Evolutionary conservation across 2,329 filamentous ascomycete genomes (phyloP), one percentile per base, ranked within the genome.

Genomic region (Beauveria scarabaeidicola): DNA sequence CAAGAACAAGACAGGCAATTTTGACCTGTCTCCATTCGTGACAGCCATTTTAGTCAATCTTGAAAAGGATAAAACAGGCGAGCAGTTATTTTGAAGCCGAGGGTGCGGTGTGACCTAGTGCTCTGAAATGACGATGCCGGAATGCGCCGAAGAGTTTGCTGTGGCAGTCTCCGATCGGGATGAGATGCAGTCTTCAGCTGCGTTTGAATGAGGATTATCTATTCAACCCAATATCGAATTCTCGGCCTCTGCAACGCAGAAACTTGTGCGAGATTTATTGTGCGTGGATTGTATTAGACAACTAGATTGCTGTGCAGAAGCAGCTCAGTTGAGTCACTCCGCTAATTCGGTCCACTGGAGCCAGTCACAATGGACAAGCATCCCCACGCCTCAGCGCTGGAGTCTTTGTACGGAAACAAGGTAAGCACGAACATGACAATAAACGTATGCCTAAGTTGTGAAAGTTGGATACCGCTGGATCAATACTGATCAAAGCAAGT

Each of bases 1-100:
- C 75, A 78, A 77, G 69, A 78, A 78, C 38, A 78, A 64, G 10
- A 78, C 75, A 56, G 74, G 73, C 62, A 74, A 77, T 51, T 63
- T 62, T 58, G 68, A 43, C 41, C 59, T 63, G 46, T 68, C 68
- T 57, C 73, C 73, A 53, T 74, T 76, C 25, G 69, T 68, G 59
- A 67, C 67, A 40, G 67, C 64, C 72, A 73, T 74, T 15, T 36
- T 51, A 21, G 13, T 17, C 15, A 55, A 8, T 8, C 2, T 25
- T 38, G 44, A 1, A 17, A 36, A 46, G 1, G 17, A 36, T 52
- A 5, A 27, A 19, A 27, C 10, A 27, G 40, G 19, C 19, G 29
- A 44, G 50, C 5, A 19, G 17, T 23, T 23, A 1, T 19, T 25
- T 15, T 19, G 3, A n/a, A 13, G 41, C 19, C 19, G 13, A 32